Base-by-base conservation (phyloP, 225 moss, liverwort and hornwort genomes). In the Lunularia cruciata region DNA sequence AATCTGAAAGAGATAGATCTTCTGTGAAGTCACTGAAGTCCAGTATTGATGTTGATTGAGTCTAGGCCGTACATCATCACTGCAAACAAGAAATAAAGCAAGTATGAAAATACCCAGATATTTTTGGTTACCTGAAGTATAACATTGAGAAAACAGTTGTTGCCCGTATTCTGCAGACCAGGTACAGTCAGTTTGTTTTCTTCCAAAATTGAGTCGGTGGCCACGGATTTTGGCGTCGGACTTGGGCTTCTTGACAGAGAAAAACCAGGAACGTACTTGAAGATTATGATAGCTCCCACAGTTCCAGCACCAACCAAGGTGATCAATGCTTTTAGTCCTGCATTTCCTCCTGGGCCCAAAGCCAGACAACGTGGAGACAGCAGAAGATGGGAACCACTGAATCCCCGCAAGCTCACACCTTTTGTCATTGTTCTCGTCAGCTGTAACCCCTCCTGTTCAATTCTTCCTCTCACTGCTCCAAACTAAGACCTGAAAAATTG, bases 51-150 rank as follows among this genome's bases (percentile, higher is more conserved):
- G n/a, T n/a, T n/a, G n/a, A n/a, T n/a, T n/a, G n/a, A n/a, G n/a
- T n/a, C n/a, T n/a, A n/a, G n/a, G n/a, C n/a, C n/a, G n/a, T n/a
- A n/a, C n/a, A n/a, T n/a, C n/a, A n/a, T n/a, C n/a, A n/a, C n/a
- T n/a, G n/a, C n/a, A n/a, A n/a, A n/a, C n/a, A n/a, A n/a, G n/a
- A n/a, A n/a, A n/a, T n/a, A n/a, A n/a, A n/a, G n/a, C n/a, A n/a
- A n/a, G n/a, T n/a, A n/a, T n/a, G n/a, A n/a, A n/a, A n/a, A n/a
- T n/a, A n/a, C n/a, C n/a, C n/a, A n/a, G n/a, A n/a, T n/a, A n/a
- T n/a, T n/a, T n/a, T n/a, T n/a, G n/a, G n/a, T n/a, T 77, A 90
- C 95, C 95, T 96, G 95, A 68, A 96, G 88, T 58, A 96, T 80
- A 58, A 92, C 95, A 72, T 96, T 96, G 36, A 92, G 76, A 66